phyloP scores from a whole-genome alignment of 192 early-diverging fungal species.

The Phlyctochytrium planicorne region DNA sequence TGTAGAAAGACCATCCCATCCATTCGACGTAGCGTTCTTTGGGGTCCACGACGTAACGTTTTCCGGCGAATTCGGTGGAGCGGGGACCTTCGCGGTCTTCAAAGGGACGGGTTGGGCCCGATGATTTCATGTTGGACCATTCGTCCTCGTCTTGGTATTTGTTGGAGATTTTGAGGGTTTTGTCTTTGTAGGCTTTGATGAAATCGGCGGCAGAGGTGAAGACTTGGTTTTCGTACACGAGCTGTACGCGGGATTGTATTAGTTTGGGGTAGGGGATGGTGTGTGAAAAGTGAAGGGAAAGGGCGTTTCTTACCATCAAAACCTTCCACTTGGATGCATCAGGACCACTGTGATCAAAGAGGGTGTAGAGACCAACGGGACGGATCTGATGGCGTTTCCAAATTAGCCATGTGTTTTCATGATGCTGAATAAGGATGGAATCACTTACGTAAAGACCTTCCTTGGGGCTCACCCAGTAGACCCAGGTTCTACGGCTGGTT shows the following conservation, averaged over 20 bases:
- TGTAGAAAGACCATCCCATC: constrained; percentile 20
- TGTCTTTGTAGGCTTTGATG: background rate
- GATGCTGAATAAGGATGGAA: too few species aligned
- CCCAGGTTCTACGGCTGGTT: too few species aligned
- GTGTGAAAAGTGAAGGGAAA: too few species aligned
- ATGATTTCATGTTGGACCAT: background rate
- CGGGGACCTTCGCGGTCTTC: background rate
- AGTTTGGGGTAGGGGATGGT: too few species aligned
- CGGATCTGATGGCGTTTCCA: too few species aligned
- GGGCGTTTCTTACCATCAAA: background rate
- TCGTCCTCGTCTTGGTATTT: background rate
- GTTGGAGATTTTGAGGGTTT: background rate
- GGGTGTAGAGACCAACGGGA: background rate
- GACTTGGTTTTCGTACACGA: background rate
- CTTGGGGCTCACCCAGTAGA: too few species aligned
- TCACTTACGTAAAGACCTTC: too few species aligned
- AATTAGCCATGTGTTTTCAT: too few species aligned
- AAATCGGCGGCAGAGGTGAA: background rate
- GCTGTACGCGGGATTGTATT: too few species aligned
- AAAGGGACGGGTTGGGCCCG: background rate
- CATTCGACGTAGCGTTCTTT: constrained; percentile 16
- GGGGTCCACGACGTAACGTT: constrained; percentile 16
- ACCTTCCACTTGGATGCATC: background rate
- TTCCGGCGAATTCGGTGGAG: background rate
- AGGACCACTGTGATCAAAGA: background rate